A percentile compares a stretch with the other conserved stretches of the same genome.
These are phyloP conservation scores for Physcomitrellopsis africana DNA, from an alignment of 225 moss, liverwort and hornwort genomes.

Conservation along the genomic window DNA sequence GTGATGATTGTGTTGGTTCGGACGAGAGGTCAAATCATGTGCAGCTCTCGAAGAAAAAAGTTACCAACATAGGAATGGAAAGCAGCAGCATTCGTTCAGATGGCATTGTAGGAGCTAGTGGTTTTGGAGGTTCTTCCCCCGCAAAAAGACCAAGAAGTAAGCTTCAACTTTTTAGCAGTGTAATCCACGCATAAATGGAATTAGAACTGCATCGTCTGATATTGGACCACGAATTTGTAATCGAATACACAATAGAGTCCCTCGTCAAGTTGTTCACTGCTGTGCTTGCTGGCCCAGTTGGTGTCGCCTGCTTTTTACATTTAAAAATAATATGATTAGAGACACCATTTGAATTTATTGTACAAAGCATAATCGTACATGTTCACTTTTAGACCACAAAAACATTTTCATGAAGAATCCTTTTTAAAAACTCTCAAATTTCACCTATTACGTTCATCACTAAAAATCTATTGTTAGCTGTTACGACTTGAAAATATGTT, in stretches of 20 bases:
- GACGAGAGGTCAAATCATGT: constrained; percentile 67
- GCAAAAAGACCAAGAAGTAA: constrained; percentile 98
- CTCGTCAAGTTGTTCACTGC: background rate
- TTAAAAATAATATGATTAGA: no score
- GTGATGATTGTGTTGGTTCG: constrained; percentile 72
- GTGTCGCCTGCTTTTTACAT: no score
- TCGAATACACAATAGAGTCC: constrained; percentile 5
- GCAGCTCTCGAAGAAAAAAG: constrained; percentile 58
- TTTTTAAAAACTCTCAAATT: no score
- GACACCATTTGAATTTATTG: no score
- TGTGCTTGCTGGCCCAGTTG: background rate
- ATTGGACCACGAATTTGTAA: background rate
- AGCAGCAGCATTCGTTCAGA: constrained; percentile 52
- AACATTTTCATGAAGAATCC: no score
- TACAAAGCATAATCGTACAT: no score
- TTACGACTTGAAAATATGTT: no score
- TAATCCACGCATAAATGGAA: constrained; percentile 15
- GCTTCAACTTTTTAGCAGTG: constrained; percentile 35
- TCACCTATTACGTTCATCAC: no score
- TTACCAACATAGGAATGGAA: constrained; percentile 44
- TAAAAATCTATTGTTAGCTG: no score
- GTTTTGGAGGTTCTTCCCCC: constrained; percentile 89
- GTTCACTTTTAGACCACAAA: no score
- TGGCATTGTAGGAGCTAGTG: constrained; percentile 58
- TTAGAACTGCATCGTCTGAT: background rate